Evolutionary conservation across 2,329 filamentous ascomycete species (phyloP), one percentile per base, ranked within the genome.

Genomic region (Fusarium continuum): DNA sequence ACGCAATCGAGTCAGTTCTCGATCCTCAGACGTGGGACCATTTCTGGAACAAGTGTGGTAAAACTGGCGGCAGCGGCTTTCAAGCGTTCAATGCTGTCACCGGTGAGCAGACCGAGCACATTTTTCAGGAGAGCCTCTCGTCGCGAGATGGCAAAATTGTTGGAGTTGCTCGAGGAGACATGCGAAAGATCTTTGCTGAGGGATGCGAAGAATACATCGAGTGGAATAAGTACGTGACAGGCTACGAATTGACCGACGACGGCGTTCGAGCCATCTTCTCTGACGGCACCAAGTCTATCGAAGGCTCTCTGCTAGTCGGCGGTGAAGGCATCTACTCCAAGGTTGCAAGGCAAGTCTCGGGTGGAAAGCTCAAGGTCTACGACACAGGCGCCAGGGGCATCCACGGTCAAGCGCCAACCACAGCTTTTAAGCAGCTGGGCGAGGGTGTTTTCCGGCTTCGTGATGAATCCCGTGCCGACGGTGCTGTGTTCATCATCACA

Each of bases 371-470:
- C 39, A 88, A 87, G 71, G 82, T 86, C 5, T 89, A 83, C 68
- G 87, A 90, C 64, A 85, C 85, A 0, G 86, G 87, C 4, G 83
- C 86, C 0, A 74, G 87, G 41, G 86, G 86, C 2, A 88, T 90
- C 20, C 87, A 90, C 64, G 88, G 87, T 0, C 85, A 89, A 70
- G 85, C 88, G 8, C 85, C 86, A 0, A 85, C 82, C 0, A 80
- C 82, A 1, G 86, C 87, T 0, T 90, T 89, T 77, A 84, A 83
- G 57, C 80, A 73, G 0, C 76, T 90, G 1, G 86, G 87, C 2
- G 87, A 89, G 71, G 87, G 88, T 3, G 87, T 90, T 1, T 89
- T 83, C 69, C 69, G 80, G 3, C n/a, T 88, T 0, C 66, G 72
- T 1, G 87, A 90, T 65, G 72, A 77, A 3, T 75, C 78, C 1